phyloP scores from a whole-genome alignment of 371 early-diverging fungal genomes.

The Saksenaea oblongispora region DNA sequence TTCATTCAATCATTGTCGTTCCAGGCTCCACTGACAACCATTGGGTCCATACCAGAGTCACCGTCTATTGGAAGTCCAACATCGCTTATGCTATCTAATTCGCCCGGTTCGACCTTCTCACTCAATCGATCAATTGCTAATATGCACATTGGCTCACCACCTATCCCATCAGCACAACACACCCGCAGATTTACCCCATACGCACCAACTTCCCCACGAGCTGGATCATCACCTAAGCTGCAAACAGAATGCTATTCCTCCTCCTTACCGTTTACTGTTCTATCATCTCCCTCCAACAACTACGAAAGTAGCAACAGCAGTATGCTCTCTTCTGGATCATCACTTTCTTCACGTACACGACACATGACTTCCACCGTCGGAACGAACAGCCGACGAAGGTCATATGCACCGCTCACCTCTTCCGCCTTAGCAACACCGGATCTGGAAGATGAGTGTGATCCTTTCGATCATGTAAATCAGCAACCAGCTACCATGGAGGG shows the following conservation, averaged over 20 bases:
- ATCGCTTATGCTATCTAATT: constrained; percentile 6
- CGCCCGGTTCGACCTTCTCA: constrained; percentile 18
- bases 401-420: constrained; percentile 31
- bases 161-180: constrained; percentile 12
- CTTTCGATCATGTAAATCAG: constrained; percentile 16
- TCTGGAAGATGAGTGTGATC: constrained; percentile 25
- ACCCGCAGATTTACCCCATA: constrained; percentile 34
- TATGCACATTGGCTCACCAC: constrained; percentile 34
- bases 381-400: not conserved
- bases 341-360: constrained; percentile 9
- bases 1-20: not conserved
- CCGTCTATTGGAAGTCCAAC: constrained; percentile 21
- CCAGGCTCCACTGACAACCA: not conserved
- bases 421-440: constrained; percentile 35
- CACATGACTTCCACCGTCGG: not conserved
- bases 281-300: constrained; percentile 12
- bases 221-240: constrained; percentile 21
- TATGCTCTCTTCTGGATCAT: constrained; percentile 2
- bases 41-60: not conserved
- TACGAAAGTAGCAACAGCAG: constrained; percentile 7
- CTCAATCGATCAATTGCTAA: constrained; percentile 32
- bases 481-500: constrained; percentile 3
- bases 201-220: constrained; percentile 24
- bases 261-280: constrained; percentile 11
- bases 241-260: constrained; percentile 18